Percentiles rank a stretch among this genome's conserved stretches.
Conservation (phyloP, 73 alveolate genomes). For the Paramecium primaurelia region DNA sequence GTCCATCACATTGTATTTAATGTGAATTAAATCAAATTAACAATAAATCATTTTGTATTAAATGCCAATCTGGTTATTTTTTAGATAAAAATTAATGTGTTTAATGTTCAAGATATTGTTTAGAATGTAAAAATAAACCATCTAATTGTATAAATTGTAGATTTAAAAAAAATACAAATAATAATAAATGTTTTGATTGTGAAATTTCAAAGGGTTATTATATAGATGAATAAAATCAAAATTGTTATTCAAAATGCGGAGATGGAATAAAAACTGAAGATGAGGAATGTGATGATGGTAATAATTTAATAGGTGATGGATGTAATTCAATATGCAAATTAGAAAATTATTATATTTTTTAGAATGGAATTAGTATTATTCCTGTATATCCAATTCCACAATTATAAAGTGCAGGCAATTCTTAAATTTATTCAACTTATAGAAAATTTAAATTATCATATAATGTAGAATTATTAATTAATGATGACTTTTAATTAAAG, state of each 20-base stretch:
- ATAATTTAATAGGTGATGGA: not conserved
- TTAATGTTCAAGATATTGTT: not conserved
- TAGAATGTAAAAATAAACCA: not conserved
- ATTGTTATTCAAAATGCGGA: conserved; percentile 31
- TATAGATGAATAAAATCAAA: not conserved
- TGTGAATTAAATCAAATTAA: not conserved
- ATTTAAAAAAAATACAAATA: too few relatives aligned
- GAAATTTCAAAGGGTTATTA: not conserved
- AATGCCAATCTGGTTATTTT: not conserved
- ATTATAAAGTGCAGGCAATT: too few relatives aligned
- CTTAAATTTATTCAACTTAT: too few relatives aligned
- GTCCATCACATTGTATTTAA: not conserved
- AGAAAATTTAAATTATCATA: too few relatives aligned
- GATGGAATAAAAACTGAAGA: not conserved
- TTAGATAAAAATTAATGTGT: not conserved
- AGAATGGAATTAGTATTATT: too few relatives aligned
- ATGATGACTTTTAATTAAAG: too few relatives aligned
- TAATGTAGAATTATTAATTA: too few relatives aligned
- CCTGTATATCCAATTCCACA: not conserved
- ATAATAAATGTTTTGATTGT: not conserved
- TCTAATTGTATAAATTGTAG: not conserved
- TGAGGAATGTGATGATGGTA: conserved; percentile 21
- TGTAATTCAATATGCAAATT: not conserved
- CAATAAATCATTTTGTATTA: not conserved
- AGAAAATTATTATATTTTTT: not conserved